phyloP scores from a whole-genome alignment of 176 grass and related monocot genomes.

The Juncus inflexus region DNA sequence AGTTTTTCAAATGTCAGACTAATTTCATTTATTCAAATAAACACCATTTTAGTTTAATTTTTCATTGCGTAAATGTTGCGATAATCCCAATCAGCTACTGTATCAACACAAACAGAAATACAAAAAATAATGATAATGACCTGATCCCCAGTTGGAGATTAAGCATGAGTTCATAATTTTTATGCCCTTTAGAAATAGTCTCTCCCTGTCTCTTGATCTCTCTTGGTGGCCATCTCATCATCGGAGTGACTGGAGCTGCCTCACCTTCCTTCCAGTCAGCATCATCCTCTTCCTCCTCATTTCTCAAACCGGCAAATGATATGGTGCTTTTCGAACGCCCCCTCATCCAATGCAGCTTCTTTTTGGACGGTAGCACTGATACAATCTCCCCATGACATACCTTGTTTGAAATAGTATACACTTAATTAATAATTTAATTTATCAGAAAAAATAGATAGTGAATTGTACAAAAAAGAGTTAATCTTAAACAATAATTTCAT shows the following conservation, averaged over 20 bases:
- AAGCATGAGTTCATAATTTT: constrained; percentile 93
- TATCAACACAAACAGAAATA: not conserved
- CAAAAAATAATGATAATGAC: constrained; percentile 10
- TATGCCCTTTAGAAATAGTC: constrained; percentile 80
- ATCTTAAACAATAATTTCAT: no score
- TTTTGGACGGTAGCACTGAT: constrained; percentile 75
- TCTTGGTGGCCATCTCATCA: constrained; percentile 33
- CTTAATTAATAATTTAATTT: no score
- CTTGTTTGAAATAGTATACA: not conserved
- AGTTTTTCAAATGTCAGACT: no score
- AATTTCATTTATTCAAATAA: no score
- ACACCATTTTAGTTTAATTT: no score
- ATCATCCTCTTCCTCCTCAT: not conserved
- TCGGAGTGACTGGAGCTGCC: constrained; percentile 19
- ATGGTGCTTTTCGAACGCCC: constrained; percentile 37
- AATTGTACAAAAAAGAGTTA: no score
- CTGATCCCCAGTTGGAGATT: constrained; percentile 90
- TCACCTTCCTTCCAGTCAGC: constrained; percentile 17
- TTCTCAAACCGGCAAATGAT: constrained; percentile 32
- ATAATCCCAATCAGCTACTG: not conserved
- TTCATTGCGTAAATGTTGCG: no score
- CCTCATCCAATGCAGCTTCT: constrained; percentile 58
- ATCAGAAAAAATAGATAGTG: no score
- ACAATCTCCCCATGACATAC: constrained; percentile 45
- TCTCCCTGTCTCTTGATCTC: constrained; percentile 79